Base-by-base conservation (phyloP, 2,329 filamentous ascomycete genomes). In the Thermochaetoides dissita region DNA sequence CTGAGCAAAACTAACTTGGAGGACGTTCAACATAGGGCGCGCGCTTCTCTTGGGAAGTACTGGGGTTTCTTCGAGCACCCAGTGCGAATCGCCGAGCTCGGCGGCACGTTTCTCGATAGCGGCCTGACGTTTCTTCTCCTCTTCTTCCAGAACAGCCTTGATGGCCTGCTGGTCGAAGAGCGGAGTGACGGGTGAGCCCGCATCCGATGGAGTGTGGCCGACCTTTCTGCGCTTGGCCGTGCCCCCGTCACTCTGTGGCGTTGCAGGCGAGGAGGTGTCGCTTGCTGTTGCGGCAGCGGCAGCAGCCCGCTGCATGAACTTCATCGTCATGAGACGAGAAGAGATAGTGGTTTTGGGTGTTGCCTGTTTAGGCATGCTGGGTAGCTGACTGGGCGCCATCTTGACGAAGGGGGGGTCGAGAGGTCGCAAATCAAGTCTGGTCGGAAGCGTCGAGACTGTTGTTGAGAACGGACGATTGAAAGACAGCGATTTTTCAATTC, bases 301-400 rank as follows among this genome's bases (percentile, higher is more conserved):
- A 39, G 79, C 81, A 48, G 84, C 83, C 55, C 88, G 76, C 68
- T 94, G 88, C 88, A 95, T 95, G 59, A 95, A 95, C 67, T 94
- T 94, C 87, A 94, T 95, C 33, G 84, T 88, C 57, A 93, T 71
- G 38, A 95, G 79, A 51, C 87, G 79, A 45, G 82, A 88, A 49
- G 88, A 94, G 78, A 93, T 87, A 5, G 17, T 24, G 37, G 70
- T 71, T 61, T 74, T 74, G 37, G 75, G 67, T 46, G 68, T 77
- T 11, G 53, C 48, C 36, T 53, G 44, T 39, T 50, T 47, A 10
- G 49, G 43, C 53, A 55, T 37, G 10, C 29, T 33, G 6, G 46
- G 17, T 29, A 38, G 10, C 34, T 39, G 33, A 17, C 43, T 38
- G 3, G 52, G 51, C 10, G 50, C 37, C 53, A 55, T 55, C 24